phyloP scores from a whole-genome alignment of 768 basidiomycete species.

The Lyophyllum decastes region DNA sequence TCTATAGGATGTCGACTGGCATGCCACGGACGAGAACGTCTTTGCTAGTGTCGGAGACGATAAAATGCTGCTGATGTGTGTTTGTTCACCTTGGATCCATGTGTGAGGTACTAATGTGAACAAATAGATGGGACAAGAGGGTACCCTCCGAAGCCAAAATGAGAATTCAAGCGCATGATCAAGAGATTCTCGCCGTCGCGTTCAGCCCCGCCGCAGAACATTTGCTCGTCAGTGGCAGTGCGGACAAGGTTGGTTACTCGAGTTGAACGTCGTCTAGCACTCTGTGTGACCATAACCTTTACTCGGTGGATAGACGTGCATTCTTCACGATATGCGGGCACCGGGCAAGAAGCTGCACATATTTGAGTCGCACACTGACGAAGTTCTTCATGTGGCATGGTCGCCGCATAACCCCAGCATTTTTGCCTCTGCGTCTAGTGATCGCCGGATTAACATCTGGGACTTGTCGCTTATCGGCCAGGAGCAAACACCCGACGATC shows the following conservation, averaged over 20 bases:
- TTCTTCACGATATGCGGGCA: constrained; percentile 82
- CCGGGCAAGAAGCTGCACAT: constrained; percentile 80
- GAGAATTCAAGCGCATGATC: constrained; percentile 83
- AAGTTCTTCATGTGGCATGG: constrained; percentile 93
- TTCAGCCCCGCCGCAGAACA: constrained; percentile 84
- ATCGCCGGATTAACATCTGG: constrained; percentile 94
- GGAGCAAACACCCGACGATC: constrained; percentile 97
- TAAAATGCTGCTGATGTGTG: constrained; percentile 90
- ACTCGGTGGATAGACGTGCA: constrained; percentile 61
- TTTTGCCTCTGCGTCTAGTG: constrained; percentile 93
- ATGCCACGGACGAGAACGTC: constrained; percentile 74
- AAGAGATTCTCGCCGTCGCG: constrained; percentile 88
- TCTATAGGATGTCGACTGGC: constrained; percentile 94
- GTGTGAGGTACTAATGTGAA: not conserved
- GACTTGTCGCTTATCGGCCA: constrained; percentile 88
- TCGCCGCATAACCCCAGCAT: constrained; percentile 91
- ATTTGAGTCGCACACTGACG: constrained; percentile 93
- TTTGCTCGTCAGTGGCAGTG: constrained; percentile 87
- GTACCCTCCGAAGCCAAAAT: constrained; percentile 65
- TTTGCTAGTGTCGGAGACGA: constrained; percentile 98
- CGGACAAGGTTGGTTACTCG: constrained; percentile 72
- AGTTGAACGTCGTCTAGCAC: not conserved
- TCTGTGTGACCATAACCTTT: not conserved
- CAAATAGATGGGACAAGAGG: constrained; percentile 88
- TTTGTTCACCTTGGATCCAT: constrained; percentile 10